Evolutionary conservation across 495 filamentous ascomycete species (phyloP).

Genomic region (Penicillium desertorum): DNA sequence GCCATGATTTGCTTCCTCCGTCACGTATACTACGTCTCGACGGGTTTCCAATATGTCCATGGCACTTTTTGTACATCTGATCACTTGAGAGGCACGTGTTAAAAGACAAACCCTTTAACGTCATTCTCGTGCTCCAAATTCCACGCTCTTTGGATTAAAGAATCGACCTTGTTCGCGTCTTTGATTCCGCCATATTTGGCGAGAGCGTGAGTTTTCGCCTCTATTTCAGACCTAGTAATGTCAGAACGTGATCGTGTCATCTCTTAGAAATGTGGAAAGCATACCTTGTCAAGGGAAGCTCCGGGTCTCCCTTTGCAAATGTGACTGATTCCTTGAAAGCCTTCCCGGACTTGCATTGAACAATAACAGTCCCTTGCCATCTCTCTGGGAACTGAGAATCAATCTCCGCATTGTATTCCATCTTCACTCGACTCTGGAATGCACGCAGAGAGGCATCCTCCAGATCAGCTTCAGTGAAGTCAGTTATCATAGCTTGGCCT

Average conservation of each 20-base stretch:
- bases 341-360: conserved; percentile 30
- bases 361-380: conserved; percentile 37
- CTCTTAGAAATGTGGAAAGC: not conserved
- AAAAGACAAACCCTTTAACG: conserved; percentile 29
- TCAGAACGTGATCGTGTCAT: not conserved
- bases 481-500: conserved; percentile 37
- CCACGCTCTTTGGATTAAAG: conserved; percentile 30
- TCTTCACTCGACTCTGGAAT: conserved; percentile 33
- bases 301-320: conserved; percentile 38
- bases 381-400: conserved; percentile 32
- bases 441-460: conserved; percentile 26
- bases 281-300: conserved; percentile 35
- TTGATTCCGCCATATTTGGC: conserved; percentile 30
- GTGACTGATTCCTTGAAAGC: conserved; percentile 26
- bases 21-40: not conserved
- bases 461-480: conserved; percentile 36
- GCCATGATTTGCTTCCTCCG: not conserved
- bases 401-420: conserved; percentile 33
- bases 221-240: conserved; percentile 28
- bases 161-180: conserved; percentile 22
- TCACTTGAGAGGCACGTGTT: not conserved
- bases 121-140: conserved; percentile 27
- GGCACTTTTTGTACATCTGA: not conserved
- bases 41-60: not conserved
- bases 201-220: conserved; percentile 26